These are phyloP conservation scores for Neurospora sp. DNA, from an alignment of 495 filamentous ascomycete species.

Conservation along the genomic window DNA sequence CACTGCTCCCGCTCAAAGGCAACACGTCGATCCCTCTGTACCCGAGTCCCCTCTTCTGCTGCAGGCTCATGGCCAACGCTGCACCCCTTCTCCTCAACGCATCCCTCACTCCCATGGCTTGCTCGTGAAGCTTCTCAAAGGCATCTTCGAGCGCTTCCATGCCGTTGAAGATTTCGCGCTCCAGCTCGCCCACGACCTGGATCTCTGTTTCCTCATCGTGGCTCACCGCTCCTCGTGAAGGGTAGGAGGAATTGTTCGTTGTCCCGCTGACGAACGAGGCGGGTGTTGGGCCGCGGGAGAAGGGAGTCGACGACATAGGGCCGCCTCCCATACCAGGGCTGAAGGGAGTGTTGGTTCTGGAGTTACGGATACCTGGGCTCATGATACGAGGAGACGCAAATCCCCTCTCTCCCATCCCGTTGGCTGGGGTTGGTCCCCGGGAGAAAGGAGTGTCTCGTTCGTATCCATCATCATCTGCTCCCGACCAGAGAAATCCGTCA, in stretches of 20 bases:
- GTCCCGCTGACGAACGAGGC: slow-evolving; percentile 37
- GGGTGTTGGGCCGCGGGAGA: slow-evolving; percentile 35
- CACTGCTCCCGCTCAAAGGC: slow-evolving; percentile 28
- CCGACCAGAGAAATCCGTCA: slow-evolving; percentile 92
- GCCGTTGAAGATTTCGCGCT: slow-evolving; percentile 82
- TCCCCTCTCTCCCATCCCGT: slow-evolving; percentile 7
- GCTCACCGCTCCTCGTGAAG: slow-evolving; percentile 47
- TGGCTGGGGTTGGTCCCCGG: slow-evolving; percentile 43
- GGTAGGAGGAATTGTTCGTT: slow-evolving; percentile 27
- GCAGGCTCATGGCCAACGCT: slow-evolving; percentile 66
- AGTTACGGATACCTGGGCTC: slow-evolving; percentile 19
- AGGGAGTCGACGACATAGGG: not conserved
- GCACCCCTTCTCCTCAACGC: slow-evolving; percentile 70
- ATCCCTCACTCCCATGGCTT: slow-evolving; percentile 71
- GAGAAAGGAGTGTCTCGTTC: slow-evolving; percentile 27
- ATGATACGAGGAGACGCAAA: slow-evolving; percentile 28
- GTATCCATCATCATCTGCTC: slow-evolving; percentile 56
- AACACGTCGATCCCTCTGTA: slow-evolving; percentile 32
- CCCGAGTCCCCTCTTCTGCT: slow-evolving; percentile 49
- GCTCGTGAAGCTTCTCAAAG: slow-evolving; percentile 81
- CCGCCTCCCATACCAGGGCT: slow-evolving; percentile 1
- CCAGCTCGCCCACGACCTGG: slow-evolving; percentile 75
- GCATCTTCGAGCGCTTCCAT: slow-evolving; percentile 95
- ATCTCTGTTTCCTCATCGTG: slow-evolving; percentile 94
- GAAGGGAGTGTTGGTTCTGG: slow-evolving; percentile 26